Base-by-base conservation (phyloP, 2,329 filamentous ascomycete genomes). In the Colletotrichum sp. region DNA sequence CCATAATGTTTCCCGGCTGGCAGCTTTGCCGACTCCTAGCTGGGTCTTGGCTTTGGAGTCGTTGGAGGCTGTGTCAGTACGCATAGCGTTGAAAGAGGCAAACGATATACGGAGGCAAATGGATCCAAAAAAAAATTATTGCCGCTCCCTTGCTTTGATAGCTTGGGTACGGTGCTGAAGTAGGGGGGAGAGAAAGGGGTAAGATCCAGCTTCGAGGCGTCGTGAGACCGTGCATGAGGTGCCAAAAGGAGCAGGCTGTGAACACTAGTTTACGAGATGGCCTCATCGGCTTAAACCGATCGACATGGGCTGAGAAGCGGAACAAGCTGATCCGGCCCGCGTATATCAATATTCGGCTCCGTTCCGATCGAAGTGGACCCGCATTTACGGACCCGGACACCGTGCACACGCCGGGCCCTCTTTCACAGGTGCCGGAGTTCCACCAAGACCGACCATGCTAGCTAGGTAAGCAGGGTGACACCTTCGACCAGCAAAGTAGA, bases 11-110 rank as follows among this genome's bases (percentile, higher is more conserved):
- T 26, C 21, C 56, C 55, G 56, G 36, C 61, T 36, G 34, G 72
- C 52, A 32, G 43, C 61, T 52, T 30, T 26, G 32, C 55, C 52
- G 18, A 36, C 16, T 26, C 21, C 48, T 34, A 43, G 16, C 7
- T 38, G 21, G 3, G 34, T 61, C 72, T 76, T 75, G 66, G 71
- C 60, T 16, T 56, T 65, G 74, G 70, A 56, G 38, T 21, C 70
- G 34, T 30, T 55, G 16, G 21, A 30, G 55, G 34, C 38, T 34
- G 34, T 52, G 68, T 38, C 15, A 36, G 21, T 8, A 21, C 8
- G 36, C 52, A 34, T 30, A 36, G 28, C 18, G 8, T 26, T 36
- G 18, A 16, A 32, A 21, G 52, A 13, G n/a, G 48, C 30, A 55
- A 36, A 58, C 28, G 2, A 24, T 32, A 24, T 9, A 24, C 21